Percentiles rank a stretch among this genome's conserved stretches.
Conservation (phyloP, 257 asterid genomes). For the Craterostigma plantagineum region DNA sequence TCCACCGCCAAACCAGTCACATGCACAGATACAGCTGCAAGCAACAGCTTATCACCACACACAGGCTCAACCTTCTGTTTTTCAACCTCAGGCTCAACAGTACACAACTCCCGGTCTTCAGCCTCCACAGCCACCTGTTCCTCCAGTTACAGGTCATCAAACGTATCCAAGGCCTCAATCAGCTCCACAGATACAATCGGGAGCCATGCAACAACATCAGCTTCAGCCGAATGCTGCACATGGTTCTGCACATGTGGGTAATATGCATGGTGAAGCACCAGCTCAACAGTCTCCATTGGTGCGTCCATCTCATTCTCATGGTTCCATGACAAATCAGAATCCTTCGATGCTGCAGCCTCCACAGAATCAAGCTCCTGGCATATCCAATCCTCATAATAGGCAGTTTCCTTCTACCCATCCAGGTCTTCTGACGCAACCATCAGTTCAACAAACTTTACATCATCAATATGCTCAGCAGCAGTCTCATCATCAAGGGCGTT, state of each 20-base stretch:
- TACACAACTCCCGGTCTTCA: background rate
- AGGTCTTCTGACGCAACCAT: background rate
- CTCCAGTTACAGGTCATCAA: background rate
- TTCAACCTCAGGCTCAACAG: too few species aligned
- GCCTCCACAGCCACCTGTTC: background rate
- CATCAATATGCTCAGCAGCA: background rate
- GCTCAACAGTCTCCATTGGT: background rate
- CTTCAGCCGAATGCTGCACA: background rate
- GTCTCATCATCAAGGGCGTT: background rate
- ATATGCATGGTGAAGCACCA: background rate
- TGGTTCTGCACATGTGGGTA: background rate
- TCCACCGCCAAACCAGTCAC: constrained; percentile 14
- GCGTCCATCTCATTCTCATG: background rate
- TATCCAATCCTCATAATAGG: background rate
- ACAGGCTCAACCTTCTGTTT: constrained; percentile 22
- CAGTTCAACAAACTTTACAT: background rate
- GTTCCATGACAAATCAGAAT: background rate
- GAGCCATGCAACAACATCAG: too few species aligned
- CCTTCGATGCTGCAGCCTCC: background rate
- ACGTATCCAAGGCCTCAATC: background rate
- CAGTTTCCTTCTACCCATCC: background rate
- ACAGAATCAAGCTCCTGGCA: background rate
- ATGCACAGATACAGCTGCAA: constrained; percentile 12
- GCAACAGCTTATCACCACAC: constrained; percentile 11
- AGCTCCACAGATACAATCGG: background rate